phyloP scores from a whole-genome alignment of 2,329 filamentous ascomycete genomes.

The Aspergillus quadrilineatus region DNA sequence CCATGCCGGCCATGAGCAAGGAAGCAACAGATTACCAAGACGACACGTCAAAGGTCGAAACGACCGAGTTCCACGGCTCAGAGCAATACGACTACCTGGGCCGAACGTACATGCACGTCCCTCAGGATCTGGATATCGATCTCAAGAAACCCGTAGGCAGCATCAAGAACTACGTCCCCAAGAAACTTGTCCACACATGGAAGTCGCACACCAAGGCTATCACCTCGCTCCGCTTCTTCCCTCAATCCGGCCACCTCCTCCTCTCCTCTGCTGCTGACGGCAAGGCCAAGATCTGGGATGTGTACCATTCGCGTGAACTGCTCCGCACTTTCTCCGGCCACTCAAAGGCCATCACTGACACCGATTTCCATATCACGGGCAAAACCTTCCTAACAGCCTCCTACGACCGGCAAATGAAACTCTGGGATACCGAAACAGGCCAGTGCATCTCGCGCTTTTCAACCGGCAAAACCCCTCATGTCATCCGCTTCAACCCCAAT shows the following conservation, averaged over 20 bases:
- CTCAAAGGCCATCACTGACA: slow-evolving; percentile 83
- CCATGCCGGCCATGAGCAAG: slow-evolving; percentile 52
- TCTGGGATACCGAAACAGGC: slow-evolving; percentile 97
- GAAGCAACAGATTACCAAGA: slow-evolving; percentile 51
- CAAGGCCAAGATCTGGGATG: slow-evolving; percentile 91
- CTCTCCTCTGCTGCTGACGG: slow-evolving; percentile 87
- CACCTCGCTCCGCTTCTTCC: slow-evolving; percentile 87
- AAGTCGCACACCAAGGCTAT: slow-evolving; percentile 82
- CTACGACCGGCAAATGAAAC: slow-evolving; percentile 93
- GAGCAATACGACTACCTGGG: slow-evolving; percentile 90
- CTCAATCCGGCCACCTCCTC: slow-evolving; percentile 79
- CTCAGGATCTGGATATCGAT: slow-evolving; percentile 84
- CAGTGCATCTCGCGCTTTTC: slow-evolving; percentile 84
- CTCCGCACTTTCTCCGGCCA: slow-evolving; percentile 91
- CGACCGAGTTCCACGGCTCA: slow-evolving; percentile 80
- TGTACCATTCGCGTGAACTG: slow-evolving; percentile 84
- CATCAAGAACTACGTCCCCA: slow-evolving; percentile 86
- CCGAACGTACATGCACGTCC: slow-evolving; percentile 95
- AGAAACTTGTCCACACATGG: slow-evolving; percentile 90
- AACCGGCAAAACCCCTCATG: slow-evolving; percentile 92
- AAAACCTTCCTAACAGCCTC: slow-evolving; percentile 85
- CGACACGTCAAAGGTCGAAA: slow-evolving; percentile 68
- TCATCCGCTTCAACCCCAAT: slow-evolving; percentile 87
- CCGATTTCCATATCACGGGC: slow-evolving; percentile 80
- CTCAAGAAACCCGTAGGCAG: slow-evolving; percentile 77